phyloP scores from a whole-genome alignment of 2,329 filamentous ascomycete genomes.

The Parasarocladium wereldwijsianum region DNA sequence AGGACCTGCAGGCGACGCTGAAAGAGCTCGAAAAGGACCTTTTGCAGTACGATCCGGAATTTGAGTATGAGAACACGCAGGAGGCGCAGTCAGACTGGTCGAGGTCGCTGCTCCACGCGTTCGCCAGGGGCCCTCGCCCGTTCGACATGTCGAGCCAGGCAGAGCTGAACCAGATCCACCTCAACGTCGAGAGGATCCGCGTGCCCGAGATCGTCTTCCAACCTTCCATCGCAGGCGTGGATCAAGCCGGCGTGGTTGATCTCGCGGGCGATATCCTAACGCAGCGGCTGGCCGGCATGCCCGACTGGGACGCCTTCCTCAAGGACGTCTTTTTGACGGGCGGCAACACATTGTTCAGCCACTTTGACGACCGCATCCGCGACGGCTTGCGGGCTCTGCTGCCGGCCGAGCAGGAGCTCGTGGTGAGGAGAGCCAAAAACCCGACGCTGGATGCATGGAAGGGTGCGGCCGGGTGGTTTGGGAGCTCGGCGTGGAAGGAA shows the following conservation, averaged over 20 bases:
- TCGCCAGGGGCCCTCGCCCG: conserved; percentile 73
- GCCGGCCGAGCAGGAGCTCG: conserved; percentile 52
- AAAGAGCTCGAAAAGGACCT: conserved; percentile 72
- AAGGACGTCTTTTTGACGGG: conserved; percentile 87
- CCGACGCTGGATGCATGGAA: conserved; percentile 82
- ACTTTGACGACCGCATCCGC: conserved; percentile 71
- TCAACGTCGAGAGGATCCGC: conserved; percentile 92
- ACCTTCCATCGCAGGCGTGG: conserved; percentile 77
- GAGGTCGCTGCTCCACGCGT: conserved; percentile 79
- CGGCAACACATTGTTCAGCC: conserved; percentile 75
- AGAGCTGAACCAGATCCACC: conserved; percentile 74
- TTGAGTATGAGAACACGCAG: conserved; percentile 82
- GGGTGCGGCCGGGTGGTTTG: conserved; percentile 78
- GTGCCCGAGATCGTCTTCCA: conserved; percentile 91
- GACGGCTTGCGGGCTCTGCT: conserved; percentile 60
- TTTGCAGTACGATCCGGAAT: conserved; percentile 71
- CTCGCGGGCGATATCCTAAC: conserved; percentile 82
- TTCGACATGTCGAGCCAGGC: conserved; percentile 69
- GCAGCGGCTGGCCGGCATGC: conserved; percentile 52
- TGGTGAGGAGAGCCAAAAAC: conserved; percentile 59
- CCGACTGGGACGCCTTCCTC: conserved; percentile 53
- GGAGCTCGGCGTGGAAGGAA: conserved; percentile 40
- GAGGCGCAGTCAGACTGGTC: conserved; percentile 94
- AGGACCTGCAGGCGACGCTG: conserved; percentile 62
- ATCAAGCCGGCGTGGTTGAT: conserved; percentile 87